Evolutionary conservation across 1,139 yeast species (phyloP).

Genomic region (Nakaseomyces sp.): DNA sequence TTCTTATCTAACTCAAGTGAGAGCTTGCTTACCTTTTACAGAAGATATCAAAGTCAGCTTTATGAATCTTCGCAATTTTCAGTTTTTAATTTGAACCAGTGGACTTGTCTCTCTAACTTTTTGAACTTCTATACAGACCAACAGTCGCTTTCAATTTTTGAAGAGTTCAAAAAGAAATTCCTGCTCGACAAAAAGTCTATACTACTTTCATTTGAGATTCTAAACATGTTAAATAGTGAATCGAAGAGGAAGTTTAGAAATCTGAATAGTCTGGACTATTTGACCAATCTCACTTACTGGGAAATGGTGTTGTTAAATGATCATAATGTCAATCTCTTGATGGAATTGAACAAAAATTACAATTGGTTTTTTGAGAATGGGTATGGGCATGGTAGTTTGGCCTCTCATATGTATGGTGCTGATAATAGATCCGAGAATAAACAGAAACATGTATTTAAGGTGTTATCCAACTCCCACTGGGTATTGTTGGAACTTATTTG

Average conservation of each 20-base stretch:
- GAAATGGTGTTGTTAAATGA: constrained; percentile 1
- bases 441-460: not conserved
- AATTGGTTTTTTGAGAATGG: constrained; percentile 1
- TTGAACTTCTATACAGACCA: not conserved
- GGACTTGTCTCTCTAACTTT: constrained; percentile 2
- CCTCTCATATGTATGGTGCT: not conserved
- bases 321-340: not conserved
- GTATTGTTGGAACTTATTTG: constrained; percentile 1
- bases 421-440: not conserved
- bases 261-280: not conserved
- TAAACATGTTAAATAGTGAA: constrained; percentile 1
- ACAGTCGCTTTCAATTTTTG: not conserved
- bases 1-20: not conserved
- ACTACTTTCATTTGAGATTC: constrained; percentile 1
- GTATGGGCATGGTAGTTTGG: not conserved
- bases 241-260: not conserved
- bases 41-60: not conserved
- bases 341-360: not conserved
- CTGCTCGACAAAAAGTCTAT: not conserved
- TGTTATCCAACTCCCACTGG: not conserved
- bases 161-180: constrained; percentile 2
- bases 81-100: constrained; percentile 3
- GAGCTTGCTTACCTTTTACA: not conserved
- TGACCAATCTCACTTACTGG: constrained; percentile 1
- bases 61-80: not conserved